Base-by-base conservation (phyloP, 2,329 filamentous ascomycete species). In the Pseudogymnoascus sp. region DNA sequence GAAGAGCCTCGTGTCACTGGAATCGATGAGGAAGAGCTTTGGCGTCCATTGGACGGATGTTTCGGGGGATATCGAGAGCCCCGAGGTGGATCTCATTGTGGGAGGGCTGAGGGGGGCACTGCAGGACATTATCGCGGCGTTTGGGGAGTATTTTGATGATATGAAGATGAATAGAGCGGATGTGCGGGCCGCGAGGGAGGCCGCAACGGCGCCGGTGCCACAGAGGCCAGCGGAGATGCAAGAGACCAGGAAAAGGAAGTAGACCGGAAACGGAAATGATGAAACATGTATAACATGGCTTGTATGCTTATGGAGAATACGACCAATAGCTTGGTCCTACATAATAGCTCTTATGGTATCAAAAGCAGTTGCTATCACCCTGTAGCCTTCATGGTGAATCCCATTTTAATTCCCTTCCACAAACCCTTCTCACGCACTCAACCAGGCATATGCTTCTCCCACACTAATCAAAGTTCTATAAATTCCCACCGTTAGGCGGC, bases 11-110 rank as follows among this genome's bases (percentile, higher is more conserved):
- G 81, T 78, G 62, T 85, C 85, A 67, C 77, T 96, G 3, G 88
- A 96, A 70, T 76, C 73, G 1, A 91, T 96, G 71, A 81, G 86
- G 67, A 74, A 74, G 6, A 76, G 70, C 2, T 77, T 88, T 47
- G 80, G 84, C 1, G 75, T 85, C 3, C 90, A 95, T 74, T 96
- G 91, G 91, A 93, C 90, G 1, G 92, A 96, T 73, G 77, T 89
- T 2, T 79, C 82, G 16, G 82, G 84, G 63, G 73, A 72, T 37
- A 80, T 78, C 63, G 78, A 83, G 47, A 79, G 79, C 29, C 78
- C 80, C 0, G 90, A 93, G 69, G 86, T 96, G n/a, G 85, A 93
- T 19, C 79, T 84, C 42, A 80, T 96, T 10, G 68, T 91, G 50
- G 76, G 80, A 14, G 83, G 84, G 14, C 72, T 97, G 68, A 88